Evolutionary conservation across 2,329 filamentous ascomycete genomes (phyloP).

Genomic region (Paracamarosporium sp.): DNA sequence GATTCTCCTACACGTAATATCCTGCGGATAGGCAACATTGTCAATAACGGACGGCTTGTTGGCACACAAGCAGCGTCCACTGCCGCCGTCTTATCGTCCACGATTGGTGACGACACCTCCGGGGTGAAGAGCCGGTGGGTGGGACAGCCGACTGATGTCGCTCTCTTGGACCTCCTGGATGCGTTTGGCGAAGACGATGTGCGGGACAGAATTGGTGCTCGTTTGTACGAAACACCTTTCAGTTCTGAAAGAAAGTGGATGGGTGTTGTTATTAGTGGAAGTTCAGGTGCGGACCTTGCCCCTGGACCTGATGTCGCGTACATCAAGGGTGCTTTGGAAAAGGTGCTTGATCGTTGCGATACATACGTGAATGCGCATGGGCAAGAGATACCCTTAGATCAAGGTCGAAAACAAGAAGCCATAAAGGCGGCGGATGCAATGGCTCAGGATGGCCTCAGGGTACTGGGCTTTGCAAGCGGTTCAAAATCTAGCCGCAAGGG

Average conservation of each 20-base stretch:
- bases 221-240: conserved; percentile 87
- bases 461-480: conserved; percentile 93
- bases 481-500: conserved; percentile 46
- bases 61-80: conserved; percentile 74
- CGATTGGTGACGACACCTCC: conserved; percentile 68
- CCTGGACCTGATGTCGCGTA: conserved; percentile 82
- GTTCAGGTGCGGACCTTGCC: conserved; percentile 56
- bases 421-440: conserved; percentile 81
- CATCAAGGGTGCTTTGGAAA: conserved; percentile 93
- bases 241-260: conserved; percentile 99
- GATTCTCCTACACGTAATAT: conserved; percentile 80
- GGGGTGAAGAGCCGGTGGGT: conserved; percentile 87
- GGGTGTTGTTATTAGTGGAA: conserved; percentile 79
- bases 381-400: conserved; percentile 83
- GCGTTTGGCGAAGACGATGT: conserved; percentile 90
- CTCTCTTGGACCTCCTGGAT: conserved; percentile 93
- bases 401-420: conserved; percentile 74
- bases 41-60: conserved; percentile 88
- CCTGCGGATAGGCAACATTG: conserved; percentile 91
- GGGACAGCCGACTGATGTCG: conserved; percentile 95
- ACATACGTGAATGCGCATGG: conserved; percentile 89
- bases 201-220: conserved; percentile 81
- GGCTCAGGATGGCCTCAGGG: conserved; percentile 87
- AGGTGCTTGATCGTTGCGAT: conserved; percentile 84
- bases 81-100: conserved; percentile 85